These are phyloP conservation scores for Gracilariopsis chorda DNA, from an alignment of 23 red algal genomes.

Conservation along the genomic window DNA sequence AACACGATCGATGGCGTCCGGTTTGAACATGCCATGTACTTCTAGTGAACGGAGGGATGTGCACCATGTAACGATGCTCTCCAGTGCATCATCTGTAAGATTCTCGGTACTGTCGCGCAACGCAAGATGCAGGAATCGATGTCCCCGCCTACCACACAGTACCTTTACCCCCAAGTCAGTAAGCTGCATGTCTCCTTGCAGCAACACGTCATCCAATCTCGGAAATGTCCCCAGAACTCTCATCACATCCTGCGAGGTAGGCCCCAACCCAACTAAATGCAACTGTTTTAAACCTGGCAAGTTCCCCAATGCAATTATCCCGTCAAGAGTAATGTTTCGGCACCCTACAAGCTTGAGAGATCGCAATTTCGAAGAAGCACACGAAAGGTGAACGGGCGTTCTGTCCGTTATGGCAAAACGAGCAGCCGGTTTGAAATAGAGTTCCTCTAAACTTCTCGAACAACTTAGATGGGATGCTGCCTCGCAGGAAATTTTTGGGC, in stretches of 20 bases:
- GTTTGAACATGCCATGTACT: slow-evolving; percentile 39
- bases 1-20: slow-evolving; percentile 30
- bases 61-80: slow-evolving; percentile 46
- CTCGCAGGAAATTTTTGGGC: slow-evolving; percentile 33
- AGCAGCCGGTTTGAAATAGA: background rate
- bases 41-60: background rate
- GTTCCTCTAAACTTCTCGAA: background rate
- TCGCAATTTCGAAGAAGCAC: slow-evolving; percentile 36
- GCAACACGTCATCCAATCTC: slow-evolving; percentile 18
- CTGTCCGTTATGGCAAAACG: slow-evolving; percentile 23
- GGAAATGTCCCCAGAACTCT: slow-evolving; percentile 29
- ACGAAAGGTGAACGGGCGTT: slow-evolving; percentile 20
- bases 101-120: slow-evolving; percentile 33
- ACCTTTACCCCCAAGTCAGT: slow-evolving; percentile 57
- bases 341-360: slow-evolving; percentile 32
- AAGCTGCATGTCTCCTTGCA: slow-evolving; percentile 37
- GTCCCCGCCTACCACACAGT: slow-evolving; percentile 27
- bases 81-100: slow-evolving; percentile 45
- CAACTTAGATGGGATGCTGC: slow-evolving; percentile 50
- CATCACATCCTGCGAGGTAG: slow-evolving; percentile 39
- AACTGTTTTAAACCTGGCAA: slow-evolving; percentile 26
- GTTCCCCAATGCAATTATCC: slow-evolving; percentile 32
- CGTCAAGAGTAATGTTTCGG: slow-evolving; percentile 20
- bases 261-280: slow-evolving; percentile 3
- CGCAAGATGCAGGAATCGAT: slow-evolving; percentile 43